Evolutionary conservation across 2,329 filamentous ascomycete genomes (phyloP), one percentile per base, ranked within the genome.

Genomic region (Penicillium olsonii): DNA sequence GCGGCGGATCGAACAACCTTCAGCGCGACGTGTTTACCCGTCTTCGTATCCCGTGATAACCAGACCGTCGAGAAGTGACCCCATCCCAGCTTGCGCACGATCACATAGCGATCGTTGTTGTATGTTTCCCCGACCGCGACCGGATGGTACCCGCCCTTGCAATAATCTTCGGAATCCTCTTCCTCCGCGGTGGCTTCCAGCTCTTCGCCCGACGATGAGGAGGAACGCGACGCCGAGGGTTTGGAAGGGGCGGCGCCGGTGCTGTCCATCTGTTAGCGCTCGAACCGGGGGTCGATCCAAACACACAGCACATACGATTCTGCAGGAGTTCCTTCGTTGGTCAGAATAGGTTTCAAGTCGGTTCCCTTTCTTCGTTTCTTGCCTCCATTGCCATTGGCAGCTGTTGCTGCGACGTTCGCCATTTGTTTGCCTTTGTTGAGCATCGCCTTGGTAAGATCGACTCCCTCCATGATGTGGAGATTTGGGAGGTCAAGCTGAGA

Each of bases 21-120:
- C 63, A 99, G 82, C 48, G 94, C 94, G 66, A 99, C 94, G 72
- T 99, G 94, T 76, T 95, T 96, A 68, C 87, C 86, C 52, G 85
- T 92, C 51, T 80, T 84, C 66, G 95, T 96, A 76, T 97, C 92
- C 71, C 88, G 77, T 76, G 84, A 85, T 56, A 87, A 73, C 84
- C 84, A 97, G 61, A 97, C 92, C 27, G 92, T 99, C n/a, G 92
- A 96, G 76, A 97, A 99, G 69, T 97, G 92, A 56, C 94, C 94
- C 92, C 92, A 97, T 61, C 92, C 92, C 45, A 97, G 81, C 78
- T 97, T 97, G 75, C 92, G 88, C 71, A 97, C 88, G 50, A 97
- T 86, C 14, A 92, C 94, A 75, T 99, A 99, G 76, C 90, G 92
- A 62, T 90, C 92, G 70, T 97, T 90, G 72, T 97, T 97, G 82